phyloP scores from a whole-genome alignment of 2,329 filamentous ascomycete species.

The Phaeomoniella chlamydospora region DNA sequence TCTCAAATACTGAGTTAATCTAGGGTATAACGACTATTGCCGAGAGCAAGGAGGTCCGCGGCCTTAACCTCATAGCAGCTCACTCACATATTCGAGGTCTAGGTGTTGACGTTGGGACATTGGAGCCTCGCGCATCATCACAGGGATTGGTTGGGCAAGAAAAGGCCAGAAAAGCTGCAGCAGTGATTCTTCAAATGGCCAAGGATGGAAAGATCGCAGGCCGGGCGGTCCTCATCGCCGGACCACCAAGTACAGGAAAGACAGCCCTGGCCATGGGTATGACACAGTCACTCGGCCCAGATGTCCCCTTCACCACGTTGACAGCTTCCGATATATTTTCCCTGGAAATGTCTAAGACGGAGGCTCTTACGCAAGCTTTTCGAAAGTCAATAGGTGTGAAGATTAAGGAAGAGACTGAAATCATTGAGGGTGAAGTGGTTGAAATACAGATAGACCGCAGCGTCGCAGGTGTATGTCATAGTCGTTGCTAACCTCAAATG shows the following conservation, averaged over 20 bases:
- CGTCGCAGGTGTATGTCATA: constrained; percentile 61
- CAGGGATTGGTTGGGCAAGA: constrained; percentile 94
- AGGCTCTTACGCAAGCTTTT: constrained; percentile 96
- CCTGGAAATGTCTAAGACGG: constrained; percentile 98
- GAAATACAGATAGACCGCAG: constrained; percentile 97
- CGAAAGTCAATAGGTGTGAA: constrained; percentile 94
- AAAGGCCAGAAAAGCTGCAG: constrained; percentile 90
- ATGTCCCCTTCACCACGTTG: constrained; percentile 93
- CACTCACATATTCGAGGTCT: constrained; percentile 96
- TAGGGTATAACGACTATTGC: constrained; percentile 68
- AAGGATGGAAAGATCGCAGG: constrained; percentile 98
- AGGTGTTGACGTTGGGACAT: constrained; percentile 78
- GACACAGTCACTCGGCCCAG: constrained; percentile 85
- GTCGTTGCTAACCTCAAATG: background rate
- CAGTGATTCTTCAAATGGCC: constrained; percentile 95
- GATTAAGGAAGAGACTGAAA: constrained; percentile 97
- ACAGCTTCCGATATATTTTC: constrained; percentile 97
- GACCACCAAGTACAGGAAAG: constrained; percentile 92
- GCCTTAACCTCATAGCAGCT: constrained; percentile 92
- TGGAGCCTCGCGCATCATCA: constrained; percentile 72
- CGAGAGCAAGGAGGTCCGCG: constrained; percentile 89
- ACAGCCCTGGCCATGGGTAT: constrained; percentile 98
- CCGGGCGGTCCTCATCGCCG: constrained; percentile 83
- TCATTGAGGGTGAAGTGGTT: constrained; percentile 97
- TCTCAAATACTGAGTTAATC: background rate